Evolutionary conservation across 2,329 filamentous ascomycete species (phyloP), one percentile per base, ranked within the genome.

Genomic region (Fusarium guadeloupense): DNA sequence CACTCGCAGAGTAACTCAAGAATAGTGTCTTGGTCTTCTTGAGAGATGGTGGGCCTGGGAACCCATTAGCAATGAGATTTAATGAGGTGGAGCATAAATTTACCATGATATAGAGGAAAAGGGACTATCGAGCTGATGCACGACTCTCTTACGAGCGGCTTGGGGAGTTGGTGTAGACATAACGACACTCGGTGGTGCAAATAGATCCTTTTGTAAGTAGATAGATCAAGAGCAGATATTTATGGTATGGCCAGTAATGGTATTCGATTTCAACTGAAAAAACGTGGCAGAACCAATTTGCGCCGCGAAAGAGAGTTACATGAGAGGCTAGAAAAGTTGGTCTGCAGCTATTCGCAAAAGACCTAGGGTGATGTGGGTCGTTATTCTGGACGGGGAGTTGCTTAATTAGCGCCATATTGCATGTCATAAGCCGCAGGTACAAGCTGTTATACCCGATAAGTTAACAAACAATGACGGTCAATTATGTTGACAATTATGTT

Each of bases 1-100:
- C 80, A 90, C 89, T 79, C 83, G 83, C 85, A 89, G 6, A 91
- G 78, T 42, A 92, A 77, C 60, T 90, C 87, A 9, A 91, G 71
- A 31, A 91, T 88, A 5, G 81, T 79, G 45, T 88, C 82, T 72
- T 90, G 87, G 46, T 90, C 80, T 42, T 85, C 77, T 16, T 76
- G 70, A 3, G 79, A 77, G 37, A 90, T 80, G 35, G 80, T 73
- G 8, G 89, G 89, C 88, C 89, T 92, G 6, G 2, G 9, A 16
- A 40, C 5, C 1, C 4, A 26, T 69, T 12, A 67, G 53, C 10
- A 9, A n/a, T 20, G 1, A n/a, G 6, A n/a, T 2, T 51, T 8
- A 13, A 5, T 23, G 5, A n/a, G 26, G 9, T 4, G 10, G 13
- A 20, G 9, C 13, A 42, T 17, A 19, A n/a, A 38, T 19, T 35